These are phyloP conservation scores for Zanthoxylum bungeanum DNA, from an alignment of 345 rosid species.

Conservation along the genomic window DNA sequence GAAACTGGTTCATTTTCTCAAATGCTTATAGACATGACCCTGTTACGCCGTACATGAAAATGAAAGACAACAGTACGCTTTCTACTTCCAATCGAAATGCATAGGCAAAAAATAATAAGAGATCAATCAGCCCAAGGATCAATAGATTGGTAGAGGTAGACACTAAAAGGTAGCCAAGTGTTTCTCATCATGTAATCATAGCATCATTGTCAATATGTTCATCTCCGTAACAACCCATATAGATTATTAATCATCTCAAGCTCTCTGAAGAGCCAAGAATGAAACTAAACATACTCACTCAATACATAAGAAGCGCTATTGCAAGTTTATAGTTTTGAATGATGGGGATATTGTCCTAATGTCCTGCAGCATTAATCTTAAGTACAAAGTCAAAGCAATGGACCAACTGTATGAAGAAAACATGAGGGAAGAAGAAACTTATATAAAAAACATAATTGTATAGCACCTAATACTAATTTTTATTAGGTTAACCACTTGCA, in stretches of 20 bases:
- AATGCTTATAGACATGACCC: background rate
- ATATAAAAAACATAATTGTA: background rate
- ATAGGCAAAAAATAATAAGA: background rate
- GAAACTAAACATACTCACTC: background rate
- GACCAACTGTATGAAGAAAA: background rate
- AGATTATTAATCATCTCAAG: background rate
- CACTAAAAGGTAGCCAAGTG: background rate
- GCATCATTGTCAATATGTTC: background rate
- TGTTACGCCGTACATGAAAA: background rate
- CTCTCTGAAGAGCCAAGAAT: background rate
- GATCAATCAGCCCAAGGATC: constrained; percentile 1
- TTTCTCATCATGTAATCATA: background rate
- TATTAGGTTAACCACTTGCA: background rate
- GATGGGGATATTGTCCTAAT: too few species aligned
- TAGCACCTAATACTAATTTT: background rate
- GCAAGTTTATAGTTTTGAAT: background rate
- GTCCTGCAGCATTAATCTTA: too few species aligned
- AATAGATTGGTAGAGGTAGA: background rate
- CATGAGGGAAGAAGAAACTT: background rate
- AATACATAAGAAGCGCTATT: background rate
- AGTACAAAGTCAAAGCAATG: background rate
- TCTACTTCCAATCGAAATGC: background rate
- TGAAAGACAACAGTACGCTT: background rate
- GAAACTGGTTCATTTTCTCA: background rate
- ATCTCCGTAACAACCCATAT: background rate